Base-by-base conservation (phyloP, 768 basidiomycete genomes). In the Gloeostereum incarnatum region DNA sequence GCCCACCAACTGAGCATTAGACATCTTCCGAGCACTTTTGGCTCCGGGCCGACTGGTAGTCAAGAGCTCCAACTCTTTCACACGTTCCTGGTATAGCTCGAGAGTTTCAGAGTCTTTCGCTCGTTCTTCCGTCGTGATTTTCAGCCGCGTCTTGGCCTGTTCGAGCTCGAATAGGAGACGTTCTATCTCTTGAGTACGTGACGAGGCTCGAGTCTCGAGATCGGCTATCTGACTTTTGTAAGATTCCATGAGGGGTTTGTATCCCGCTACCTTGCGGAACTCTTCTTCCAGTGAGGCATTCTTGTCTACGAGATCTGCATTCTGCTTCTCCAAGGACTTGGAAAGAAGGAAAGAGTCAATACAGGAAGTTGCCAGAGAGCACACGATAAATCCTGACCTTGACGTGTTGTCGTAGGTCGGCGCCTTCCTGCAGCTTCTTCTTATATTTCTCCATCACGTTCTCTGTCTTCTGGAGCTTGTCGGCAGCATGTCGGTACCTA, bases 371-470 rank as follows among this genome's bases (percentile, higher is more conserved):
- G n/a, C n/a, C n/a, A n/a, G n/a, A n/a, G n/a, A n/a, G n/a, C n/a
- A n/a, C n/a, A n/a, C n/a, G n/a, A n/a, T n/a, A 49, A 18, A 55
- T 48, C 49, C 59, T 25, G 40, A 83, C 88, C 63, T 86, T 89
- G 51, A 93, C 77, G 41, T 81, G 79, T 45, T 89, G 88, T 19
- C 91, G 78, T 14, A 93, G 65, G 46, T 94, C 89, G 10, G 86
- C 90, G 3, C 85, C 78, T 55, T 97, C 96, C 50, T 97, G 94
- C 1, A 98, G 71, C 61, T 98, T 99, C 71, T 89, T 93, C 65
- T 93, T 94, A 60, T 97, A 93, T 58, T 98, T 99, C 60, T 97
- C 92, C 75, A 96, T 88, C 20, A 96, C 92, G 52, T 93, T 93
- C 61, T 98, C 96, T 1, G 81, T 85, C 67, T 97, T 98, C 50